phyloP scores from a whole-genome alignment of 495 filamentous ascomycete genomes.

The Melanomma pulvis-pyrius region DNA sequence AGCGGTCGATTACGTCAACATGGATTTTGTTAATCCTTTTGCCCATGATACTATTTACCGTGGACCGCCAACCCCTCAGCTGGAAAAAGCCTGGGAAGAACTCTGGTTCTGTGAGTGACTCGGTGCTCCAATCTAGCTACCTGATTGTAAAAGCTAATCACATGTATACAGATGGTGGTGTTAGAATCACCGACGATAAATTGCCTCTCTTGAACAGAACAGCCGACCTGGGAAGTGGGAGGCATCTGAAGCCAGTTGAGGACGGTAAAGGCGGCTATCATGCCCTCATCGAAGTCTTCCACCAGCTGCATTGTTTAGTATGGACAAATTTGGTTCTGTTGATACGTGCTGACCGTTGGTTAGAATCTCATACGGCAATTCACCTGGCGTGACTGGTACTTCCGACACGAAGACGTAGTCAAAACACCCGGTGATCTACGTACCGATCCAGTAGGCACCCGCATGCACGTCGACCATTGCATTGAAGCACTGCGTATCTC shows the following conservation, averaged over 20 bases:
- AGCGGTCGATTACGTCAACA: neutral
- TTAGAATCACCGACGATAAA: neutral
- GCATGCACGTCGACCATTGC: constrained; percentile 40
- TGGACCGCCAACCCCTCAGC: constrained; percentile 9
- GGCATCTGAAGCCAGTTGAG: neutral
- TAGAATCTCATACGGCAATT: neutral
- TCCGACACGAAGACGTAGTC: neutral
- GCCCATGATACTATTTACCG: constrained; percentile 3
- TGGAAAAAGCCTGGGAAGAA: constrained; percentile 8
- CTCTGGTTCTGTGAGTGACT: constrained; percentile 4
- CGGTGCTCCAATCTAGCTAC: neutral
- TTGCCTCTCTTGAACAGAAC: neutral
- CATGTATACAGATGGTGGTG: neutral
- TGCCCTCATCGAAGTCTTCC: constrained; percentile 14
- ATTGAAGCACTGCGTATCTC: constrained; percentile 38
- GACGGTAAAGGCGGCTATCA: constrained; percentile 12
- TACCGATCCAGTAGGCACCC: constrained; percentile 1
- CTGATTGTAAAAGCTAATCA: neutral
- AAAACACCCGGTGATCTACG: neutral
- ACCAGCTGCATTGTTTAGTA: constrained; percentile 22
- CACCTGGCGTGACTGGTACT: neutral
- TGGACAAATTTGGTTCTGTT: neutral
- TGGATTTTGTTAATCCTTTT: constrained; percentile 9
- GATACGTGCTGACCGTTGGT: too few species aligned
- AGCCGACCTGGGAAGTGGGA: neutral